Evolutionary conservation across 805 yeast species (phyloP), one percentile per base, ranked within the genome.

Genomic region (Wickerhamiella kurtzmanii): DNA sequence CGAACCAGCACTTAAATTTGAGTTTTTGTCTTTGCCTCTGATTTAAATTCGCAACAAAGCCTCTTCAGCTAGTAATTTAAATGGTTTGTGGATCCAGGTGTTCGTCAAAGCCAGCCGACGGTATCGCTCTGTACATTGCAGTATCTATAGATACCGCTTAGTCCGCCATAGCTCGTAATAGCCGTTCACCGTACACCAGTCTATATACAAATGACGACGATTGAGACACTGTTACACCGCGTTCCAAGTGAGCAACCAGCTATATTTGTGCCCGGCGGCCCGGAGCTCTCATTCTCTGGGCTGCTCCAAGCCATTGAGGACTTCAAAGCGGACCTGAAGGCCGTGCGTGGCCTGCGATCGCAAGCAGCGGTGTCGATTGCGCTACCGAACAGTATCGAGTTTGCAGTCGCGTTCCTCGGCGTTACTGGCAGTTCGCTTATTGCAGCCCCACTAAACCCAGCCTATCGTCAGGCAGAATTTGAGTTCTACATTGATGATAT

Each of bases 371-470:
- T 78, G 37, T 80, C 82, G 0, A 77, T 80, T 19, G 69, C 82
- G 0, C 62, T 80, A 49, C 77, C 79, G 22, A 80, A 81, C 58
- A 64, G 75, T 3, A 57, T 80, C 20, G 87, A 80, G 54, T 72
- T 78, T 45, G 69, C 73, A 1, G 69, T 71, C 8, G 64, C 74
- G 1, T 80, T 78, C 57, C 60, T 80, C 19, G 80, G 78, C 1
- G 65, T 72, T 21, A 74, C 83, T 1, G 70, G 73, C 51, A 69
- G 75, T 22, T 73, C 76, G 1, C 67, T 73, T 53, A 67, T 80
- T 41, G 82, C 81, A 18, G 82, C 85, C 1, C 88, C 88, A 13
- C 65, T 80, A 58, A 81, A 80, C 56, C 74, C 84, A 15, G 70
- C 70, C 46, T 79, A 78, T 60, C 77, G 73, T 56, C 72, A 74